Evolutionary conservation across 2,329 filamentous ascomycete genomes (phyloP), one percentile per base, ranked within the genome.

Genomic region (Cladophialophora yegresii): DNA sequence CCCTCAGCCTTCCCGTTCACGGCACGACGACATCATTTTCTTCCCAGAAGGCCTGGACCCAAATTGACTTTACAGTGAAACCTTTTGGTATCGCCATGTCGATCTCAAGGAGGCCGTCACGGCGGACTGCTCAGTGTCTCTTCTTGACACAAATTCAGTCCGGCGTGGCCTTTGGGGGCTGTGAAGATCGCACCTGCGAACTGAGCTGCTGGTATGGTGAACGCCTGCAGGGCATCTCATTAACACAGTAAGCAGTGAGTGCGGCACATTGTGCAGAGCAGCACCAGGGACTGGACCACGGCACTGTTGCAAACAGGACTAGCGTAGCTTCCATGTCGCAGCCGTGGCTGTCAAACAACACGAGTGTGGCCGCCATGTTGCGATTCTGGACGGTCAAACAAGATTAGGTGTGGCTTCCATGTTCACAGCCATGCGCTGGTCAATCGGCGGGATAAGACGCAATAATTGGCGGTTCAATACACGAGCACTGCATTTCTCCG

Each of bases 401-500:
- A 20, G 36, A 43, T 16, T 16, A n/a, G n/a, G 36, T 51, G 47
- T 51, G 47, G 47, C 47, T 16, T n/a, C 51, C 28, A 33, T 28
- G 51, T 20, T 54, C 6, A 13, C 28, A 28, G 51, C 51, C 51
- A 54, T 54, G 51, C 6, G 51, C 51, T 54, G 51, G 51, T 10
- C 16, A 10, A 54, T 9, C n/a, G 8, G 36, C n/a, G 16, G 36
- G n/a, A 5, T 16, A 2, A 43, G 5, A 43, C 16, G 16, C 36
- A 43, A 43, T 43, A 43, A 43, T 43, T 43, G 36, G 36, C n/a
- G 16, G 16, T 43, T 43, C 5, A 43, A 6, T 43, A 6, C 16
- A 43, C 13, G 36, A n/a, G n/a, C 36, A 16, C 36, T n/a, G 36
- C 36, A n/a, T 43, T 43, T 43, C 36, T 43, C 36, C 16, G 36